Evolutionary conservation across 306 rosid genomes (phyloP).

Genomic region (Lathyrus tuberosus): DNA sequence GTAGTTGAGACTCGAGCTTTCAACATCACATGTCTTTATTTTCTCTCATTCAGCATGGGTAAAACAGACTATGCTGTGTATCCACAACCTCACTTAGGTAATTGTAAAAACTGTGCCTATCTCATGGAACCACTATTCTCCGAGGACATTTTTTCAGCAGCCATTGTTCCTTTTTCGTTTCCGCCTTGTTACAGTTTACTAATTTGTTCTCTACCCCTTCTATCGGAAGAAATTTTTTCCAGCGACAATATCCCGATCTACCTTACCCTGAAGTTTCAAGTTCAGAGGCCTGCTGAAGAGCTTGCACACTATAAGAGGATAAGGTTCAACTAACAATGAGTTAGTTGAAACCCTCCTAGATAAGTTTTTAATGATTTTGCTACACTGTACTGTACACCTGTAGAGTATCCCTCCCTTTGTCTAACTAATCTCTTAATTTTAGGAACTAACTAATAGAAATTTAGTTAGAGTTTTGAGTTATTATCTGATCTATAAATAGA

Average conservation of each 20-base stretch:
- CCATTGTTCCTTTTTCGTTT: background rate
- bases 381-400: too few species aligned
- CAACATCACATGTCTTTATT: background rate
- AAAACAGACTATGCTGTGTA: background rate
- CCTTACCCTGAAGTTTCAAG: background rate
- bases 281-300: background rate
- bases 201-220: background rate
- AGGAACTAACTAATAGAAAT: too few species aligned
- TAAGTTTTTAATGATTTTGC: too few species aligned
- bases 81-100: background rate
- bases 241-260: background rate
- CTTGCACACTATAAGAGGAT: background rate
- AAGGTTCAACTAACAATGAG: too few species aligned
- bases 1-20: background rate
- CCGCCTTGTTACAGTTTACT: background rate
- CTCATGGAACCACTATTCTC: background rate
- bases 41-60: background rate
- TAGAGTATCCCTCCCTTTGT: too few species aligned
- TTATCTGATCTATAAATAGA: too few species aligned
- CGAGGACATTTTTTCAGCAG: background rate
- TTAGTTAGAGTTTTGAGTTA: too few species aligned
- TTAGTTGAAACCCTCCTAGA: too few species aligned
- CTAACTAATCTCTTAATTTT: too few species aligned
- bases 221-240: background rate
- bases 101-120: background rate